Evolutionary conservation across 202 grass and related monocot genomes (phyloP).

Genomic region (Setaria viridis): DNA sequence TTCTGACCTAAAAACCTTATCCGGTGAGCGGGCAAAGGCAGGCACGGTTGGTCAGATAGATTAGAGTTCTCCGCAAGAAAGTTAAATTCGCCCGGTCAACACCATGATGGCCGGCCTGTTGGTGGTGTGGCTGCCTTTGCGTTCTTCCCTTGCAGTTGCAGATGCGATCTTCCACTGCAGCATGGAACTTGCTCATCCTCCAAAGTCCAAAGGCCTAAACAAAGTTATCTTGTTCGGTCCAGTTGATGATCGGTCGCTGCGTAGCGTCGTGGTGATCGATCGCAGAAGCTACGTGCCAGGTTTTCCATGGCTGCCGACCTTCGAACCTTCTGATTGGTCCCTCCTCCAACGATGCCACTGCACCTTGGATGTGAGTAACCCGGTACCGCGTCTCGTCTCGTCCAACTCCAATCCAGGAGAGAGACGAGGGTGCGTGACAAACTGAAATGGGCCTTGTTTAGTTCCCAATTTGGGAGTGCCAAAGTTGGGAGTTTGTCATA

Average conservation of each 20-base stretch:
- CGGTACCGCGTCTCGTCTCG: background rate
- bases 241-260: background rate
- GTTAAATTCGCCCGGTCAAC: constrained; percentile 41
- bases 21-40: constrained; percentile 34
- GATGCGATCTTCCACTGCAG: constrained; percentile 12
- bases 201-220: constrained; percentile 18
- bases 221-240: constrained; percentile 35
- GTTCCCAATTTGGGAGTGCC: no score
- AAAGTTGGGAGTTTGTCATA: no score
- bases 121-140: constrained; percentile 10
- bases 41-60: constrained; percentile 45
- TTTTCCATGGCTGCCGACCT: background rate
- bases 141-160: background rate
- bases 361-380: background rate
- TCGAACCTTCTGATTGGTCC: background rate
- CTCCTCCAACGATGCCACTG: background rate
- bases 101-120: constrained; percentile 33
- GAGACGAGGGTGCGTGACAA: background rate
- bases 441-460: background rate
- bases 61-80: constrained; percentile 50
- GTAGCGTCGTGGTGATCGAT: background rate
- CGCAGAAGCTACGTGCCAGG: constrained; percentile 32
- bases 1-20: constrained; percentile 45
- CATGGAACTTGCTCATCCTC: background rate
- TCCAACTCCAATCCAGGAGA: background rate